Evolutionary conservation across 2,329 filamentous ascomycete genomes (phyloP), one percentile per base, ranked within the genome.

Genomic region (Fusarium chaquense): DNA sequence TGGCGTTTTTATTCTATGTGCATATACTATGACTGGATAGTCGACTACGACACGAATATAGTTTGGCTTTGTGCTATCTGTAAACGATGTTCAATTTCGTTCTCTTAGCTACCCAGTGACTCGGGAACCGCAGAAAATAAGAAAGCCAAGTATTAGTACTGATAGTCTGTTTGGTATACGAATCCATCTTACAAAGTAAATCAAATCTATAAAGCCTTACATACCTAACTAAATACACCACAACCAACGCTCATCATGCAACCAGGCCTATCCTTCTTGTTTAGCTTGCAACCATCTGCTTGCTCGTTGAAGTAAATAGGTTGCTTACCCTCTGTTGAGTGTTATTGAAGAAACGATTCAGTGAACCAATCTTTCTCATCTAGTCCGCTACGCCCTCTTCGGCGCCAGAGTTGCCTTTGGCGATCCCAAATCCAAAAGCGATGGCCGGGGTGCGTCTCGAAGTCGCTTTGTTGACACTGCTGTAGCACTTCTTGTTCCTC

Each of bases 1-100:
- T 47, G 73, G 71, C 57, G 71, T 68, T 64, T 56, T 43, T 64
- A 40, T 44, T 57, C 44, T 61, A 33, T 33, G 50, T 57, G 51
- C 66, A 70, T 70, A 56, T 58, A 38, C 56, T 51, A 51, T 36
- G 54, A 55, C 65, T 65, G 58, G 43, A 64, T 44, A 46, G 46
- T 35, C 44, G n/a, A 33, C 32, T 16, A 47, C 44, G 18, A 61
- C 68, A 28, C 46, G 36, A 51, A 64, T 57, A 51, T 52, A 70
- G 11, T 32, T 33, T 26, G 28, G 33, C 26, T n/a, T 49, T 43
- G 9, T 51, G 18, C 35, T 62, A 30, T 26, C 20, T 4, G 30
- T 33, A 11, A 32, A 22, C 11, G 35, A 35, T 51, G n/a, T 28
- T 32, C 28, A 28, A n/a, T 28, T 40, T 35, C 9, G 22, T 26